phyloP scores from a whole-genome alignment of 2,329 filamentous ascomycete species.

The Septoria linicola region DNA sequence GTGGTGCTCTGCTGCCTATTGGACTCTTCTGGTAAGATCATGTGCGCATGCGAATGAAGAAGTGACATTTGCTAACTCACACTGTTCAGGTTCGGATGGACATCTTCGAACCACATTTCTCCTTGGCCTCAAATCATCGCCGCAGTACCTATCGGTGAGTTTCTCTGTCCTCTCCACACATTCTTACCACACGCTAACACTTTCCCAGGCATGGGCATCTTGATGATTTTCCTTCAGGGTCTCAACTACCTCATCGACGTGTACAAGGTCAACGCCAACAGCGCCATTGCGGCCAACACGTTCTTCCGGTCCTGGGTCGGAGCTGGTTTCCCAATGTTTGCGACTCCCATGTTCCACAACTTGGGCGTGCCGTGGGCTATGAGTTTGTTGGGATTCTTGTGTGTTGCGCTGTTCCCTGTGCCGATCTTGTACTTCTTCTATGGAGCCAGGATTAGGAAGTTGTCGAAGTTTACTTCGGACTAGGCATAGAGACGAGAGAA shows the following conservation, averaged over 20 bases:
- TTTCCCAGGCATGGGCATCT: conserved; percentile 33
- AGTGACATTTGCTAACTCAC: background rate
- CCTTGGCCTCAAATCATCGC: conserved; percentile 45
- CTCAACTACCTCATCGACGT: conserved; percentile 50
- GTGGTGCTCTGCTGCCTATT: conserved; percentile 42
- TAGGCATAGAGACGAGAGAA: conserved; percentile 9
- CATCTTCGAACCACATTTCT: conserved; percentile 37
- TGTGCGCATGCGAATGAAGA: background rate
- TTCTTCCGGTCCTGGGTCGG: conserved; percentile 35
- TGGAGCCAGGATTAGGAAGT: conserved; percentile 29
- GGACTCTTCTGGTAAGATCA: conserved; percentile 45
- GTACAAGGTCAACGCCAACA: conserved; percentile 41
- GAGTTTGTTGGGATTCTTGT: conserved; percentile 36
- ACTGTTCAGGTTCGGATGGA: conserved; percentile 42
- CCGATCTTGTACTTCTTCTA: conserved; percentile 33
- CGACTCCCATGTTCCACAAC: conserved; percentile 37
- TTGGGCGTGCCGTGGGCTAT: conserved; percentile 37
- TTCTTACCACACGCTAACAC: background rate
- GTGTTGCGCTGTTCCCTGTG: conserved; percentile 31
- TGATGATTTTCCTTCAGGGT: conserved; percentile 40
- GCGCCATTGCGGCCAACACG: conserved; percentile 40
- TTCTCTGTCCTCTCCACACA: background rate
- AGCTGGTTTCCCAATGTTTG: conserved; percentile 39
- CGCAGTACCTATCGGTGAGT: conserved; percentile 40
- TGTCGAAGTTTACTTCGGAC: conserved; percentile 20